phyloP scores from a whole-genome alignment of 768 basidiomycete genomes.

The Phylloporus scabripes region DNA sequence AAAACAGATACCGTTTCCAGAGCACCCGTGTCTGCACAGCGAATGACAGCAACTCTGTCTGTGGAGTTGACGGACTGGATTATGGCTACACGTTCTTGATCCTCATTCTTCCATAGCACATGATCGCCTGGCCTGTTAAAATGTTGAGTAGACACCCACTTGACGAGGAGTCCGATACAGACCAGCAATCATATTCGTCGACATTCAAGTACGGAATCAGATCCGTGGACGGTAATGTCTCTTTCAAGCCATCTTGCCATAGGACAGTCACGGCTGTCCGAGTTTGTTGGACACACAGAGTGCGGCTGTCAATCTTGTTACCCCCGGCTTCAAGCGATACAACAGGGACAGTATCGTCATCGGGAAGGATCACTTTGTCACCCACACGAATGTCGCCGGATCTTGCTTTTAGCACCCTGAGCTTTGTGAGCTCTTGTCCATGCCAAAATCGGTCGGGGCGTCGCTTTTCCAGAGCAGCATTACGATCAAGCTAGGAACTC shows the following conservation, averaged over 20 bases:
- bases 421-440: conserved; percentile 54
- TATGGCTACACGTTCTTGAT: conserved; percentile 57
- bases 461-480: conserved; percentile 47
- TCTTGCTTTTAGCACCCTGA: conserved; percentile 57
- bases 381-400: conserved; percentile 69
- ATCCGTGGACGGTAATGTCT: conserved; percentile 54
- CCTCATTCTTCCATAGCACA: conserved; percentile 78
- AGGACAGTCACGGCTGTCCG: conserved; percentile 64
- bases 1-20: conserved; percentile 72
- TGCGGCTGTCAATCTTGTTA: conserved; percentile 47
- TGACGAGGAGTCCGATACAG: conserved; percentile 21
- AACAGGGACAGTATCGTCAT: conserved; percentile 40
- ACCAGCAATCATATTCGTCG: conserved; percentile 93
- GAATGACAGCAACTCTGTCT: conserved; percentile 66
- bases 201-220: conserved; percentile 81
- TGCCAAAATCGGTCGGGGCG: conserved; percentile 77
- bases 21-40: conserved; percentile 47
- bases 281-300: conserved; percentile 64
- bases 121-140: conserved; percentile 80
- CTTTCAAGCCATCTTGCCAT: conserved; percentile 82
- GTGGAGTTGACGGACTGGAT: conserved; percentile 72
- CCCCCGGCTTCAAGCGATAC: conserved; percentile 58
- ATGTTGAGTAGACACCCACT: conserved; percentile 5
- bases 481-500: conserved; percentile 49
- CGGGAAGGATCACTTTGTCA: conserved; percentile 61